These are phyloP conservation scores for Trichophyton schoenleinii DNA, from an alignment of 2,329 filamentous ascomycete genomes.

Conservation along the genomic window DNA sequence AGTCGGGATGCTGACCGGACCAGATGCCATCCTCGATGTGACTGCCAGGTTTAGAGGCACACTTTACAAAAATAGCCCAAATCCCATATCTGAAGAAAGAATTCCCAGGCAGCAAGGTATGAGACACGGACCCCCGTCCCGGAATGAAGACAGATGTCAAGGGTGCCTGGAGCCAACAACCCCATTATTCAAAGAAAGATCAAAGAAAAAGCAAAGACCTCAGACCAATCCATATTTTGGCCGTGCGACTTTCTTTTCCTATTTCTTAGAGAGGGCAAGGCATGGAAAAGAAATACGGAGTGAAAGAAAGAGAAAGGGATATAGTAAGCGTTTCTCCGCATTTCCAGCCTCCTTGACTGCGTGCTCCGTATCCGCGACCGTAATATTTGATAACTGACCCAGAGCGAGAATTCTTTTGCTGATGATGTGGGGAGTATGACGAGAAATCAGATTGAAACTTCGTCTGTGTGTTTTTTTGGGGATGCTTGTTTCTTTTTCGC, in stretches of 20 bases:
- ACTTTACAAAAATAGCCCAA: not conserved
- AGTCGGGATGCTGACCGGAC: not conserved
- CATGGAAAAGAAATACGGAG: not conserved
- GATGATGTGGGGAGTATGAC: not conserved
- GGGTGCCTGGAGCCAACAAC: constrained; percentile 1
- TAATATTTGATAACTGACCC: not conserved
- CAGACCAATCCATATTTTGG: not conserved
- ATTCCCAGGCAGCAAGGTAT: not conserved
- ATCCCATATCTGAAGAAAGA: not conserved
- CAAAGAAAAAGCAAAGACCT: not conserved
- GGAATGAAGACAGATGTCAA: not conserved
- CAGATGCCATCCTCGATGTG: not conserved
- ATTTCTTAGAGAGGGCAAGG: too few relatives aligned
- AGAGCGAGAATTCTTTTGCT: not conserved
- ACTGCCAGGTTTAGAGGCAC: not conserved
- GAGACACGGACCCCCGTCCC: not conserved
- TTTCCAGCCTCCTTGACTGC: not conserved
- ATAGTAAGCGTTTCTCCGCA: not conserved
- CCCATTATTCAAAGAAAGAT: not conserved
- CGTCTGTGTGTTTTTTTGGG: constrained; percentile 1
- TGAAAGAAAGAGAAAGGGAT: not conserved
- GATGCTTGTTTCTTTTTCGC: not conserved
- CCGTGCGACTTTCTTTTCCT: not conserved
- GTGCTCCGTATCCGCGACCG: not conserved
- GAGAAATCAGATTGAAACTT: not conserved